These are phyloP conservation scores for Hsuehochloa calcarea DNA, from an alignment of 176 grass and related monocot species.

Conservation along the genomic window DNA sequence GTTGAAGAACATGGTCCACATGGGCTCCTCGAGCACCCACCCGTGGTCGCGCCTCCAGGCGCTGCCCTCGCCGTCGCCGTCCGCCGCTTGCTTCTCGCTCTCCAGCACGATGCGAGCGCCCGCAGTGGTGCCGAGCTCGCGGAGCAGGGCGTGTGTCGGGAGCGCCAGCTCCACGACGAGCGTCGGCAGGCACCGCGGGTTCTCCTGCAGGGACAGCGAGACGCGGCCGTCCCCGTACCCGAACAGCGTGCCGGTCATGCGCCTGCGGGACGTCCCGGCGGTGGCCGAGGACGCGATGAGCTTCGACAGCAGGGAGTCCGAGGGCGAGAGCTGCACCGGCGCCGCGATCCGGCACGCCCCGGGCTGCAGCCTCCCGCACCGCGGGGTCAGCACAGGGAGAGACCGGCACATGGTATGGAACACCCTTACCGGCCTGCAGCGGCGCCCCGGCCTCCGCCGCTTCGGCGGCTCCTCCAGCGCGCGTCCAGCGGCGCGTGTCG, in stretches of 20 bases:
- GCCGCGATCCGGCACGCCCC: slow-evolving; percentile 26
- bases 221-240: slow-evolving; percentile 58
- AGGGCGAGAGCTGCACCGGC: background rate
- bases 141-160: slow-evolving; percentile 67
- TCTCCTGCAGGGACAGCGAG: slow-evolving; percentile 65
- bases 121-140: slow-evolving; percentile 61
- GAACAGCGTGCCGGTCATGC: slow-evolving; percentile 64
- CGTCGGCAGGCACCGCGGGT: slow-evolving; percentile 59
- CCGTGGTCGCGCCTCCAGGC: background rate
- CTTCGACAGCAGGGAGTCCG: slow-evolving; percentile 32
- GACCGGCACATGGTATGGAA: slow-evolving; percentile 49
- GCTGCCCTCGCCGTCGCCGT: background rate
- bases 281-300: background rate
- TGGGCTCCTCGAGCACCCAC: slow-evolving; percentile 61
- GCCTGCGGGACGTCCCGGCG: background rate
- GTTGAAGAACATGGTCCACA: slow-evolving; percentile 89
- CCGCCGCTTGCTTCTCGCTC: slow-evolving; percentile 49
- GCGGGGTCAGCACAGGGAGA: slow-evolving; percentile 51
- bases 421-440: slow-evolving; percentile 38
- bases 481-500: background rate
- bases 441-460: background rate
- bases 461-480: slow-evolving; percentile 41
- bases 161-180: slow-evolving; percentile 73
- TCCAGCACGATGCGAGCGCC: slow-evolving; percentile 75
- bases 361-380: slow-evolving; percentile 28